Percentiles rank a stretch among this genome's conserved stretches.
phyloP scores from a whole-genome alignment of 352 stramenopile genomes.

The Plasmopara muralis region DNA sequence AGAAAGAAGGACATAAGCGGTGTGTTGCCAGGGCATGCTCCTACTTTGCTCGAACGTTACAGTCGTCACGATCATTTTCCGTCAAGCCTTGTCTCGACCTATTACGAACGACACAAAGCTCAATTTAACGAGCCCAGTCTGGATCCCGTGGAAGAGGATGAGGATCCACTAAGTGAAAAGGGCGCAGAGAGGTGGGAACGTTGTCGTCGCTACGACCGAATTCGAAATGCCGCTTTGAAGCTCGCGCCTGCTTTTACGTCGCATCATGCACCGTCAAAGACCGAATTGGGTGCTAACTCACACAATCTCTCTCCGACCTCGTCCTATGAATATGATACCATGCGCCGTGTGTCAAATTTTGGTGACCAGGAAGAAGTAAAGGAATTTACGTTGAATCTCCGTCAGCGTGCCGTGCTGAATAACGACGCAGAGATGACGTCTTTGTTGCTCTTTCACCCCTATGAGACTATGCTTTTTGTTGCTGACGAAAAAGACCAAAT shows the following conservation, averaged over 20 bases:
- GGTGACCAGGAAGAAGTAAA: slow-evolving; percentile 62
- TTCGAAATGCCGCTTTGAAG: slow-evolving; percentile 47
- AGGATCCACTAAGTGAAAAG: slow-evolving; percentile 72
- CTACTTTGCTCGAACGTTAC: slow-evolving; percentile 29
- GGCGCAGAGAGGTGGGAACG: slow-evolving; percentile 65
- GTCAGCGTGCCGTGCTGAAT: slow-evolving; percentile 89
- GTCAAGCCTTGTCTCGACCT: slow-evolving; percentile 36
- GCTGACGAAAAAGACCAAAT: slow-evolving; percentile 92
- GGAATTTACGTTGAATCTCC: slow-evolving; percentile 80
- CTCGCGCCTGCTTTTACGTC: slow-evolving; percentile 58
- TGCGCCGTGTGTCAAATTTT: slow-evolving; percentile 15
- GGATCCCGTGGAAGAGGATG: slow-evolving; percentile 54
- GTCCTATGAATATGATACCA: slow-evolving; percentile 25
- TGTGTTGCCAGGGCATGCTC: slow-evolving; percentile 15
- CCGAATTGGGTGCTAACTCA: slow-evolving; percentile 8
- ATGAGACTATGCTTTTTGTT: slow-evolving; percentile 90
- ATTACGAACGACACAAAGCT: slow-evolving; percentile 60
- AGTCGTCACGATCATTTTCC: slow-evolving; percentile 52
- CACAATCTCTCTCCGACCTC: slow-evolving; percentile 25
- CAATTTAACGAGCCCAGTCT: slow-evolving; percentile 72
- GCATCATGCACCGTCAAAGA: slow-evolving; percentile 8
- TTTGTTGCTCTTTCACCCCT: slow-evolving; percentile 95
- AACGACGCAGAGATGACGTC: slow-evolving; percentile 92
- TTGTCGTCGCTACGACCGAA: slow-evolving; percentile 50
- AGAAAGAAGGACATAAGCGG: slow-evolving; percentile 3